Evolutionary conservation across 768 basidiomycete genomes (phyloP), one percentile per base, ranked within the genome.

Genomic region (Boletales sp.): DNA sequence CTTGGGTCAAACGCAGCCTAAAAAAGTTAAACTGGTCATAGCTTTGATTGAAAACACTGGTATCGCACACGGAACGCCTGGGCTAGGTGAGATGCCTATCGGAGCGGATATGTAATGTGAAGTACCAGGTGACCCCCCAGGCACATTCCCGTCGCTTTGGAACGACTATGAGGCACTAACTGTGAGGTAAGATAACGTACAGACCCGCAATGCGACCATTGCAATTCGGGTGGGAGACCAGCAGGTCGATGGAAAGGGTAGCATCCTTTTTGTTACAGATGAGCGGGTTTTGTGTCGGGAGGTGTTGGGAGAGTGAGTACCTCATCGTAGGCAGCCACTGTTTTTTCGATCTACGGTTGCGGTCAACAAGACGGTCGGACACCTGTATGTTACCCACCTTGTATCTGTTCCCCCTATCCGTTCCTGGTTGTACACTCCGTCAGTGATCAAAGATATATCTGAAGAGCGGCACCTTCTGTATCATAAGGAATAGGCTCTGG

Each of bases 401-500:
- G 77, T 87, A 95, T 57, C 73, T 79, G 72, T 98, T 97, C n/a
- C 95, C 95, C 55, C 86, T 72, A 64, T 95, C 88, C 31, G 90
- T 93, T 15, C 91, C 90, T 81, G 39, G 15, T 13, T 12, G 6
- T n/a, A 36, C 38, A 19, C 41, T 40, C 19, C 18, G 18, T 48
- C 21, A 50, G 50, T 47, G 17, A 27, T 45, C 38, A 18, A 41
- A 6, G 39, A 40, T 18, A 49, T 42, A 19, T 40, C 17, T 40
- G 38, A 52, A 32, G 14, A n/a, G 10, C 39, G 14, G 29, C 4
- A 85, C 90, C 90, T 77, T 94, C 88, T 0, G 71, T 74, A 64
- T 95, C 93, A 63, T 97, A 98, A 0, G 91, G 80, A 53, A 97
- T 86, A 1, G 94, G 69, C 30, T 93, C 91, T 0, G 92, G 87